Evolutionary conservation across 164 flowering plant genomes (phyloP), one percentile per base, ranked within the genome.

Genomic region (Chimonanthus praecox): DNA sequence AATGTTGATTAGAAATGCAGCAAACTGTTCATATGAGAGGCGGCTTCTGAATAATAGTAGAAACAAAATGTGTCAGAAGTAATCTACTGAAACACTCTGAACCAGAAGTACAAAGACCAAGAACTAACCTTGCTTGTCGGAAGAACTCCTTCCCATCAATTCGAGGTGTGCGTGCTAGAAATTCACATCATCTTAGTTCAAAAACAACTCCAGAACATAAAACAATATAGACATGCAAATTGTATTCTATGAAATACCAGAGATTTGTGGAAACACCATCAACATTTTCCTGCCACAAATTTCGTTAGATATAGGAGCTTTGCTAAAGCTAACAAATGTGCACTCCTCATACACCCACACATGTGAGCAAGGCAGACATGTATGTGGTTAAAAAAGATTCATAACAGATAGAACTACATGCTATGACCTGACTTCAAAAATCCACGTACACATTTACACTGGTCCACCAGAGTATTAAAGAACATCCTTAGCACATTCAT

Each of bases 91-190:
- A n/a, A 45, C 15, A 7, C 46, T 15, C 49, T 4, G 7, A 21
- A 7, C 58, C 5, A 13, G 18, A 15, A 62, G 45, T 61, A 33
- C n/a, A 47, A 10, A 33, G 77, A 5, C 18, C 9, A 44, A 8
- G 63, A 69, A 83, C 78, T 71, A 20, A 92, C 99, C 98, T 88
- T 54, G 97, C 97, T 78, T 88, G 98, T 71, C 98, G 93, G 79
- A 95, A 95, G 80, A 95, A 93, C 80, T 93, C 99, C 78, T 95
- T 95, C 66, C 99, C 99, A 86, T 95, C 98, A 76, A 91, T 82
- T 67, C 92, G 85, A 63, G 94, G 87, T 76, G 89, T 78, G 20
- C 92, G 92, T 2, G 74, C 99, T 95, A 58, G 70, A 45, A 65
- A 11, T 66, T 65, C 6, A n/a, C 16, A 43, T 15, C 46, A 8